Conservation (phyloP, 768 basidiomycete genomes). For the Xanthoconium purpureum region DNA sequence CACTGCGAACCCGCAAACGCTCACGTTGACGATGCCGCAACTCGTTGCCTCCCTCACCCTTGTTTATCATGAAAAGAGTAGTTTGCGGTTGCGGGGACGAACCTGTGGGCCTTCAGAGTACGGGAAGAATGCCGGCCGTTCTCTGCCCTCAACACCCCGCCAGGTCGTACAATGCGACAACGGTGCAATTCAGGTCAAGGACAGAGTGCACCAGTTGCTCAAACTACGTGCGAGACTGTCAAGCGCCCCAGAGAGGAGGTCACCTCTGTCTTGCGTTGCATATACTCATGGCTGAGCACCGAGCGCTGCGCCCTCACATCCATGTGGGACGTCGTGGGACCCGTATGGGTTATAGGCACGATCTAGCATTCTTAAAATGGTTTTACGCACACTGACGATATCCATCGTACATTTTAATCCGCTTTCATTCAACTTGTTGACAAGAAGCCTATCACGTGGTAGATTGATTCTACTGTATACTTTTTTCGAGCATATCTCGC, state of each 20-base stretch:
- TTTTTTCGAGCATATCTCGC: background rate
- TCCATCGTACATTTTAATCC: conserved; percentile 2
- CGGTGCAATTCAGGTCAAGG: conserved; percentile 1
- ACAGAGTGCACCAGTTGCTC: background rate
- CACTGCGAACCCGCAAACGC: conserved; percentile 5
- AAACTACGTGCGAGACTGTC: conserved; percentile 10
- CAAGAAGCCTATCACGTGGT: conserved; percentile 8
- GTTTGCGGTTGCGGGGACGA: conserved; percentile 21
- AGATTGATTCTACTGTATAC: conserved; percentile 30
- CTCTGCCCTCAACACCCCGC: background rate
- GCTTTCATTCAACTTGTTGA: conserved; percentile 10
- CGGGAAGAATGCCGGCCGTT: conserved; percentile 13
- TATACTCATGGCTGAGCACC: conserved; percentile 23
- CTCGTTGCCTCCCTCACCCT: conserved; percentile 32
- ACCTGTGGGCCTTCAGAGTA: background rate
- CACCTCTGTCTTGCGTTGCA: conserved; percentile 23
- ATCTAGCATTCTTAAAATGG: background rate
- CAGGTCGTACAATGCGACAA: background rate
- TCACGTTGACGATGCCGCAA: conserved; percentile 30
- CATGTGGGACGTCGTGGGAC: background rate
- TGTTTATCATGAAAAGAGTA: conserved; percentile 23
- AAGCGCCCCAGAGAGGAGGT: conserved; percentile 20
- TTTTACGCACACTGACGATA: background rate
- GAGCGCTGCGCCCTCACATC: background rate
- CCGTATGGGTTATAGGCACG: background rate